These are phyloP conservation scores for Calonectria crousiana DNA, from an alignment of 2,329 filamentous ascomycete genomes.

Conservation along the genomic window DNA sequence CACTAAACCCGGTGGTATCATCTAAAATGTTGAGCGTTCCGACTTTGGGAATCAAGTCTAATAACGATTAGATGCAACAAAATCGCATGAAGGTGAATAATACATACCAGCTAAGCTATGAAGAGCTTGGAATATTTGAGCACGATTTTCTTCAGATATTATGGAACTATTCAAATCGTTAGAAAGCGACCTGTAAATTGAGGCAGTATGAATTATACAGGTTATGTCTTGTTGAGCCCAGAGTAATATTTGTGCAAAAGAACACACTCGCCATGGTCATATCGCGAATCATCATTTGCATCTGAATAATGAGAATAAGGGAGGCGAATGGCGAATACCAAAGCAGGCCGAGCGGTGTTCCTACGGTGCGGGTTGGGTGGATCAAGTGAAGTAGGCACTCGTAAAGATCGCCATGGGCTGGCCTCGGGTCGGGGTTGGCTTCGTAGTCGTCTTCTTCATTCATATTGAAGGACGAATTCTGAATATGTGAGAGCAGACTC, in stretches of 20 bases:
- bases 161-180: slow-evolving; percentile 5
- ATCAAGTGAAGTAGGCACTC: slow-evolving; percentile 26
- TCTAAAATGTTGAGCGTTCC: slow-evolving; percentile 17
- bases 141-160: slow-evolving; percentile 25
- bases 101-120: slow-evolving; percentile 20
- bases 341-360: slow-evolving; percentile 20
- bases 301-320: slow-evolving; percentile 25
- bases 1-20: slow-evolving; percentile 10
- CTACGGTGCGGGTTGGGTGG: slow-evolving; percentile 11
- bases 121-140: slow-evolving; percentile 23
- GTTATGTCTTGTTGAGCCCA: slow-evolving; percentile 17
- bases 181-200: not conserved
- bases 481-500: slow-evolving; percentile 19
- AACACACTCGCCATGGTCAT: slow-evolving; percentile 27
- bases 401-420: slow-evolving; percentile 24
- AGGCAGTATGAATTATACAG: not conserved
- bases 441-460: slow-evolving; percentile 31
- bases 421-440: slow-evolving; percentile 22
- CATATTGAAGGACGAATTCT: slow-evolving; percentile 21
- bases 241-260: slow-evolving; percentile 20
- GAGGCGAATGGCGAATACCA: slow-evolving; percentile 28
- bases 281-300: slow-evolving; percentile 31
- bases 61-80: not conserved
- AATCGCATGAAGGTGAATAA: not conserved
- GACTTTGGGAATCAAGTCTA: slow-evolving; percentile 25